phyloP scores from a whole-genome alignment of 768 basidiomycete species.

The Rossbeevera mucosa region DNA sequence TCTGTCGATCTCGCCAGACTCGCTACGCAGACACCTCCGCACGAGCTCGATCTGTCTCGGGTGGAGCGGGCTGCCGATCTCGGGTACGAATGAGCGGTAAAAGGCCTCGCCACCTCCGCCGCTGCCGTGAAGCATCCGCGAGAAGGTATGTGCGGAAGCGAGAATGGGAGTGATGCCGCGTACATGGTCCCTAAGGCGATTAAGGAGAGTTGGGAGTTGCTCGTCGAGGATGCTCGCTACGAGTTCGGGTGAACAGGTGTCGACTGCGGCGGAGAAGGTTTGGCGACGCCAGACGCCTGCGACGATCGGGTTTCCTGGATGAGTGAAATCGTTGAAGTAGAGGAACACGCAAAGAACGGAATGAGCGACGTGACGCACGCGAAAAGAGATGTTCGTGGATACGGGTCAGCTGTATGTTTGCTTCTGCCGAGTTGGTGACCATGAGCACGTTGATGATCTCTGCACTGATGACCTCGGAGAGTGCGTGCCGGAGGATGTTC shows the following conservation, averaged over 20 bases:
- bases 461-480: constrained; percentile 68
- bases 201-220: constrained; percentile 62
- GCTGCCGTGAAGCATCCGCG: constrained; percentile 75
- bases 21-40: constrained; percentile 74
- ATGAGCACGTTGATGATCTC: constrained; percentile 83
- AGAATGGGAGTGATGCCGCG: constrained; percentile 54
- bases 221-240: constrained; percentile 62
- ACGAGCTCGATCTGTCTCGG: constrained; percentile 81
- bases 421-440: constrained; percentile 80
- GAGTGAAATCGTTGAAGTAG: not conserved
- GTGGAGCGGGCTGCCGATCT: constrained; percentile 68
- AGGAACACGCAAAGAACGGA: not conserved
- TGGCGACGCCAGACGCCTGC: constrained; percentile 88
- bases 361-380: constrained; percentile 45
- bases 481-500: constrained; percentile 73
- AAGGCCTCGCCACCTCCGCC: constrained; percentile 61
- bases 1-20: constrained; percentile 64
- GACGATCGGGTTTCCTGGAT: constrained; percentile 76
- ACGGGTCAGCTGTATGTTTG: constrained; percentile 77
- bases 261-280: constrained; percentile 84
- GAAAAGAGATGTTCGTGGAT: constrained; percentile 88
- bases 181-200: constrained; percentile 41
- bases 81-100: constrained; percentile 84
- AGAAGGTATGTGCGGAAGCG: constrained; percentile 72
- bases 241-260: constrained; percentile 69